Percentiles rank a stretch among this genome's conserved stretches.
Conservation (phyloP, 345 rosid genomes). For the Stellera chamaejasme region DNA sequence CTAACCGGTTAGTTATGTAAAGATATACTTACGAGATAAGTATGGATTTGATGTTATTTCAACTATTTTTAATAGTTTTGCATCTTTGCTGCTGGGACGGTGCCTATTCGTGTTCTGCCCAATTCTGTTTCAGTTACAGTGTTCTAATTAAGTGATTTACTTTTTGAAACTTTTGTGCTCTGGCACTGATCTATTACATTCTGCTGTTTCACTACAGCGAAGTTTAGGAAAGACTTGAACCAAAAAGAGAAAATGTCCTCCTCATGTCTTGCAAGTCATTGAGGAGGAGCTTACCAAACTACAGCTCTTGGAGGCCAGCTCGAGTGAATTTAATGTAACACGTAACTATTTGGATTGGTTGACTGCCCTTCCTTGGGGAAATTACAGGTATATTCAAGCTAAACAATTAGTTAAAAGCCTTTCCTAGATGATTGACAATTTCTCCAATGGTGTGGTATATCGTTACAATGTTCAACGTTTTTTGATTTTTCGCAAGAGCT, state of each 20-base stretch:
- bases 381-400: constrained; percentile 51
- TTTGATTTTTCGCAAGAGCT: not conserved
- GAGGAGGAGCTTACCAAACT: constrained; percentile 97
- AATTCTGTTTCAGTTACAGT: too few species aligned
- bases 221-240: constrained; percentile 94
- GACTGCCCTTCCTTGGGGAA: constrained; percentile 96
- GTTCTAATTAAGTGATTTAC: not conserved
- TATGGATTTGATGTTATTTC: too few species aligned
- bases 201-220: constrained; percentile 45
- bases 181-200: constrained; percentile 2
- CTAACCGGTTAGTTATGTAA: constrained; percentile 61
- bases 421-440: constrained; percentile 2
- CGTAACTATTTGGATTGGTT: constrained; percentile 99
- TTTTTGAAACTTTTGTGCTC: not conserved
- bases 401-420: too few species aligned
- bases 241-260: constrained; percentile 76
- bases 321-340: constrained; percentile 99
- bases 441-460: not conserved
- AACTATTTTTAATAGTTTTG: too few species aligned
- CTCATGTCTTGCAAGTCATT: constrained; percentile 85
- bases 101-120: too few species aligned
- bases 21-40: too few species aligned
- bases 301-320: constrained; percentile 98
- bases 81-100: too few species aligned
- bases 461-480: not conserved